Conservation (phyloP, 805 yeast genomes). For the Candida coleopterorum region DNA sequence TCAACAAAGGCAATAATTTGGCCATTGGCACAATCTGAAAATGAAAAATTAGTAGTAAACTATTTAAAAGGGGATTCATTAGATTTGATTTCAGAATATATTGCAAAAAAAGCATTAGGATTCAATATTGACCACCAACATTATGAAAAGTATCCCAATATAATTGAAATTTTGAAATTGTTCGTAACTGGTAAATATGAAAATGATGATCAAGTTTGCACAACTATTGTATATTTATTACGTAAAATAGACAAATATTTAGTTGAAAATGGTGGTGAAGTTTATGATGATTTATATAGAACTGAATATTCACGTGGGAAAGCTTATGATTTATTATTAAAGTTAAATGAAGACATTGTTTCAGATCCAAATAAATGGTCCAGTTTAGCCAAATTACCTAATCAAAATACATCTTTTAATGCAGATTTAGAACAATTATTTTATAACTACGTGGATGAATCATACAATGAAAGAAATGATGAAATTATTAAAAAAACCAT, state of each 20-base stretch:
- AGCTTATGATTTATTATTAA: slow-evolving; percentile 44
- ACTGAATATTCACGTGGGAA: slow-evolving; percentile 48
- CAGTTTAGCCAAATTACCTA: slow-evolving; percentile 41
- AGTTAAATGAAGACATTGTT: slow-evolving; percentile 24
- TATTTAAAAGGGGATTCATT: slow-evolving; percentile 16
- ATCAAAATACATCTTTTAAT: slow-evolving; percentile 35
- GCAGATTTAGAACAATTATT: slow-evolving; percentile 42
- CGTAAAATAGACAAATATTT: slow-evolving; percentile 20
- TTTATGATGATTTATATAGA: slow-evolving; percentile 2
- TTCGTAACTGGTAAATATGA: slow-evolving; percentile 52
- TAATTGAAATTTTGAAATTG: slow-evolving; percentile 46
- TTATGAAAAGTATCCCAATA: slow-evolving; percentile 24
- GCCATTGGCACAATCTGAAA: slow-evolving; percentile 18
- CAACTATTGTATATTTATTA: slow-evolving; percentile 38
- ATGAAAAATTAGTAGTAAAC: slow-evolving; percentile 12
- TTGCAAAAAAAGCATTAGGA: slow-evolving; percentile 11
- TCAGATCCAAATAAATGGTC: slow-evolving; percentile 54
- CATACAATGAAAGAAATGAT: slow-evolving; percentile 1
- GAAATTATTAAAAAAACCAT: not conserved
- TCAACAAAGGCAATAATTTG: slow-evolving; percentile 31
- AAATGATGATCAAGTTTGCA: slow-evolving; percentile 42
- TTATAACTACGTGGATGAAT: slow-evolving; percentile 21
- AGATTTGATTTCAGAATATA: slow-evolving; percentile 18
- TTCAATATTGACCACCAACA: not conserved
- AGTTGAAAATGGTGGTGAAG: not conserved